Conservation (phyloP, 176 grass and related monocot species). For the Poa annua region DNA sequence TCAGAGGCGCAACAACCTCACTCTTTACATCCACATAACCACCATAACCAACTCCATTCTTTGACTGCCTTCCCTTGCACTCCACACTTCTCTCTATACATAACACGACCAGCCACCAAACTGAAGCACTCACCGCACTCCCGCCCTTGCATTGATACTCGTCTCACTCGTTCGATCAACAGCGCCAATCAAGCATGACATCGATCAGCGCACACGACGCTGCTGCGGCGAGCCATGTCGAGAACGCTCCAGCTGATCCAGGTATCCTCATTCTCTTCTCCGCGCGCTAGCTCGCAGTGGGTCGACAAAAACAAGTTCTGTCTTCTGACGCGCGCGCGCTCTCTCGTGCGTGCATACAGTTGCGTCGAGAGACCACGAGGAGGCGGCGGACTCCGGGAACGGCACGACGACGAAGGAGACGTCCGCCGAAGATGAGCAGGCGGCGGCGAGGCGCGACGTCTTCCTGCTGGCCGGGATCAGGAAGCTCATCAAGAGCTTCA, state of each 20-base stretch:
- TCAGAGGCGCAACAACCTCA: slow-evolving; percentile 30
- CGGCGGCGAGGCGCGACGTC: slow-evolving; percentile 40
- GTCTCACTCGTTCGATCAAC: background rate
- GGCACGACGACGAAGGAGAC: background rate
- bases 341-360: background rate
- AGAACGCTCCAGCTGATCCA: background rate
- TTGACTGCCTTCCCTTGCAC: slow-evolving; percentile 72
- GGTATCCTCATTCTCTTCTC: background rate
- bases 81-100: slow-evolving; percentile 58
- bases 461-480: slow-evolving; percentile 54
- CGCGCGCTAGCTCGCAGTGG: background rate
- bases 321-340: background rate
- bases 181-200: slow-evolving; percentile 19
- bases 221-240: slow-evolving; percentile 1
- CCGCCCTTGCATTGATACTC: background rate
- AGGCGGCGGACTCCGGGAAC: background rate
- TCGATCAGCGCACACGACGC: slow-evolving; percentile 10
- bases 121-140: slow-evolving; percentile 35
- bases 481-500: slow-evolving; percentile 82
- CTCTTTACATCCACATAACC: slow-evolving; percentile 48
- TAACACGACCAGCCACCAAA: slow-evolving; percentile 43
- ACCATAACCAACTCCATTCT: slow-evolving; percentile 79
- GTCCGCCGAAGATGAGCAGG: background rate
- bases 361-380: background rate
- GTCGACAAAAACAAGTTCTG: background rate